These are phyloP conservation scores for Canavalia ensiformis DNA, from an alignment of 306 rosid species.

Conservation along the genomic window DNA sequence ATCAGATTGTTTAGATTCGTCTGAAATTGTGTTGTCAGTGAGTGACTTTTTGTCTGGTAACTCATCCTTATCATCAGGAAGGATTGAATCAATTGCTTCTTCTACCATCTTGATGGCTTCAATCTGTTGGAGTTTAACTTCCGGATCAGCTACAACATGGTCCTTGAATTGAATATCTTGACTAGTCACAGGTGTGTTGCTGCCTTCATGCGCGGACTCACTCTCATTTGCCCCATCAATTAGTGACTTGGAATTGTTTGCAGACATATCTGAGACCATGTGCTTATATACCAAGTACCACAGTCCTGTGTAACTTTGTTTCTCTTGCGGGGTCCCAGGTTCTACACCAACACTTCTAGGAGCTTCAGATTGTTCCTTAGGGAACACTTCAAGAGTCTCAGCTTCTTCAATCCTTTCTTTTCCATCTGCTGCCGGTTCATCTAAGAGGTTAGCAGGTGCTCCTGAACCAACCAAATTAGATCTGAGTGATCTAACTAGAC, in stretches of 20 bases:
- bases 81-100: constrained; percentile 89
- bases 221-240: constrained; percentile 48
- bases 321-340: constrained; percentile 51
- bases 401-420: constrained; percentile 45
- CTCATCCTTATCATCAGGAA: constrained; percentile 68
- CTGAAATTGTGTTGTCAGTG: constrained; percentile 41
- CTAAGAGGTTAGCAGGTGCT: constrained; percentile 34
- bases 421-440: constrained; percentile 39
- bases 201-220: constrained; percentile 37
- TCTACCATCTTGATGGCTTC: constrained; percentile 91
- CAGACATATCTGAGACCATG: constrained; percentile 73
- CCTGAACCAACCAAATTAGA: constrained; percentile 55
- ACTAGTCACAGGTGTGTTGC: constrained; percentile 33
- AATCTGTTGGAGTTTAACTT: constrained; percentile 59
- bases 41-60: constrained; percentile 50
- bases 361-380: constrained; percentile 45
- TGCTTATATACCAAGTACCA: constrained; percentile 89
- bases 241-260: constrained; percentile 52
- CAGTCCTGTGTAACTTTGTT: constrained; percentile 60
- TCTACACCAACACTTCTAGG: constrained; percentile 45
- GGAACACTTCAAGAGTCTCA: constrained; percentile 33
- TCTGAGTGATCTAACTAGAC: constrained; percentile 52
- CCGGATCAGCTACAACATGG: constrained; percentile 50
- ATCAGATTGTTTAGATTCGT: constrained; percentile 36
- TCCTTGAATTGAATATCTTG: constrained; percentile 42